Conservation (phyloP, 2,329 filamentous ascomycete genomes). For the Aspergillus texensis region DNA sequence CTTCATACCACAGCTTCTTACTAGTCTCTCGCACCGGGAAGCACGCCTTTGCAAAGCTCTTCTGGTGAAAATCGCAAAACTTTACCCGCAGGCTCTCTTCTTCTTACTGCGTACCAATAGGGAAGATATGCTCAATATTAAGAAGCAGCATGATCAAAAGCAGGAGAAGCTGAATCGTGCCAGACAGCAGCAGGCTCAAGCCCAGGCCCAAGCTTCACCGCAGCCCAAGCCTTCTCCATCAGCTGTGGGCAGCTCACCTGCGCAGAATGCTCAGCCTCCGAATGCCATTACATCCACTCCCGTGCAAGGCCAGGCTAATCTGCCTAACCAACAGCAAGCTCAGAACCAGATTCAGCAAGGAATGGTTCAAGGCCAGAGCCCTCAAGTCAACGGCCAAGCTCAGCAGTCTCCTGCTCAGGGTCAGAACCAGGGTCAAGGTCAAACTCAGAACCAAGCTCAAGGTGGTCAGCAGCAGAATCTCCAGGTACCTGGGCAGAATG, state of each 20-base stretch:
- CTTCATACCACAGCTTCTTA: conserved; percentile 94
- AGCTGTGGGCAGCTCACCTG: conserved; percentile 45
- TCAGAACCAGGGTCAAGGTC: conserved; percentile 23
- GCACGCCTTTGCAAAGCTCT: conserved; percentile 83
- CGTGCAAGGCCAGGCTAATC: conserved; percentile 30
- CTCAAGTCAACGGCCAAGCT: conserved; percentile 19
- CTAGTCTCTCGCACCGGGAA: conserved; percentile 88
- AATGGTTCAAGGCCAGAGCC: conserved; percentile 19
- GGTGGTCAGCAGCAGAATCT: conserved; percentile 28
- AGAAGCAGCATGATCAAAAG: conserved; percentile 76
- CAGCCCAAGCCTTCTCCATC: conserved; percentile 44
- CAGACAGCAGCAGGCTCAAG: conserved; percentile 67
- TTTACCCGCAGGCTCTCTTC: conserved; percentile 93
- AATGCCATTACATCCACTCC: conserved; percentile 40
- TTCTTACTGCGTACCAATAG: conserved; percentile 91
- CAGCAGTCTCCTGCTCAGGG: conserved; percentile 15
- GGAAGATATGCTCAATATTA: conserved; percentile 90
- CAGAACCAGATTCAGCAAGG: conserved; percentile 27
- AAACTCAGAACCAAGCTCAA: conserved; percentile 27
- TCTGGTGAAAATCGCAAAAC: conserved; percentile 89
- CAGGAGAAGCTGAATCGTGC: conserved; percentile 62
- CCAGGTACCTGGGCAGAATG: conserved; percentile 34
- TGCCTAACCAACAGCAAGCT: conserved; percentile 27
- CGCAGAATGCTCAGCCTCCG: conserved; percentile 52
- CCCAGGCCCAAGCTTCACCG: conserved; percentile 46